Base-by-base conservation (phyloP, 495 filamentous ascomycete genomes). In the Trichoderma asperelloides region DNA sequence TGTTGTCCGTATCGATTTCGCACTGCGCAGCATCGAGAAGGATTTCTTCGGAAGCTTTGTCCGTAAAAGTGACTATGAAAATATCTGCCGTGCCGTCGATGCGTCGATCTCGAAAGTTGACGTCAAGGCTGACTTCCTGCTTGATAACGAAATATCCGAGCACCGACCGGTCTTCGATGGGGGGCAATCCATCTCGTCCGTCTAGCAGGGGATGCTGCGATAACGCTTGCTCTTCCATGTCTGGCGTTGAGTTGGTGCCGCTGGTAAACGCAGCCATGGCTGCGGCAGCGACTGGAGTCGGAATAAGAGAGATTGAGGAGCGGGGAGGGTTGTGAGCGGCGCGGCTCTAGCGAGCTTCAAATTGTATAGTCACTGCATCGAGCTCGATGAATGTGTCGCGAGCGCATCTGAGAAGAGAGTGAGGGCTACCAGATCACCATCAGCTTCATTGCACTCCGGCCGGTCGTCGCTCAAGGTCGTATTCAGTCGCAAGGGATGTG, bases 1-100 rank as follows among this genome's bases (percentile, higher is more conserved):
- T 76, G 68, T 82, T 75, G 6, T 77, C 40, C 60, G 81, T 76
- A 64, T 84, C 90, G 72, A 92, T 84, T 66, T 86, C 86, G 72
- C 90, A 91, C 77, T 98, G 94, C 66, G 93, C 88, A 71, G 93
- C 92, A 72, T 96, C 91, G 69, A 98, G 82, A 37, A 79, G 82
- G 33, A 98, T 86, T n/a, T 80, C 82, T 28, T 60, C 55, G 49
- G 82, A 81, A 33, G 96, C 79, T 11, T 91, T 84, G 62, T 86
- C 84, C 49, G 79, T 76, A 39, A 87, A 84, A 15, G 90, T 89
- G 68, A 89, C 85, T 55, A 97, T 84, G 1, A 88, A 86, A 68
- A 98, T 90, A 64, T 91, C 89, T 12, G 90, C 90, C 69, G 85
- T 89, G 40, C 95, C 95, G 71, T 83, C 89, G 71, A 98, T 74